These are phyloP conservation scores for Retiboletus fuscus DNA, from an alignment of 1,284 basidiomycete species.

Conservation along the genomic window DNA sequence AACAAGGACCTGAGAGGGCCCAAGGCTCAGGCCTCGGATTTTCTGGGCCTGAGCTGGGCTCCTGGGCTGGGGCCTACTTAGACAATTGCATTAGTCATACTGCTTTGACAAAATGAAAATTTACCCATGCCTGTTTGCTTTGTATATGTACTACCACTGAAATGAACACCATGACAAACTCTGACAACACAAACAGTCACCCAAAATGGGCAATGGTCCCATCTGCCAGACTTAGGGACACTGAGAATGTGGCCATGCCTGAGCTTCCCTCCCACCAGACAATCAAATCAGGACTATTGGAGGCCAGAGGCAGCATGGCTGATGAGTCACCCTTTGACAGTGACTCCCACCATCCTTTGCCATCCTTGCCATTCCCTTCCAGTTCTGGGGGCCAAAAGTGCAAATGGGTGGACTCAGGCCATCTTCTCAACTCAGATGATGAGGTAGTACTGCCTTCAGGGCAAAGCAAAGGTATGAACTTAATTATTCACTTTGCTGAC, in stretches of 20 bases:
- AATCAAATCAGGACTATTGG: neutral
- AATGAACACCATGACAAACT: neutral
- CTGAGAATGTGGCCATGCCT: neutral
- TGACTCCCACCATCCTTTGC: neutral
- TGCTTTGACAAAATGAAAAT: too few species aligned
- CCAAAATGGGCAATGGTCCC: neutral
- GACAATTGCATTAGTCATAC: too few species aligned
- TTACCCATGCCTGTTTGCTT: too few species aligned
- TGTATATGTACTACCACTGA: too few species aligned
- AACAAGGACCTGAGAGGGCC: too few species aligned
- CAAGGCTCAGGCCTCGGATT: too few species aligned
- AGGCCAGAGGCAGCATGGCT: neutral
- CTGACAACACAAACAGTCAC: neutral
- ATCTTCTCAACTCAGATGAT: neutral
- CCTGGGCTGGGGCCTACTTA: too few species aligned
- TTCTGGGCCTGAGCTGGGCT: too few species aligned
- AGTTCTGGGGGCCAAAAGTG: neutral
- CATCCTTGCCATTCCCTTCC: neutral
- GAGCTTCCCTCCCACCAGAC: slow-evolving; percentile 8
- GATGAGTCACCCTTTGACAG: neutral
- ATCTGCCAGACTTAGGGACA: slow-evolving; percentile 3
- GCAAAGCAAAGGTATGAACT: neutral
- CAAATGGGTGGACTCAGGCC: neutral
- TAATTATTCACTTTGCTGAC: neutral
- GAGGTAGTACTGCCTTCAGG: neutral